Evolutionary conservation across 345 rosid genomes (phyloP), one percentile per base, ranked within the genome.

Genomic region (Bruguiera parviflora): DNA sequence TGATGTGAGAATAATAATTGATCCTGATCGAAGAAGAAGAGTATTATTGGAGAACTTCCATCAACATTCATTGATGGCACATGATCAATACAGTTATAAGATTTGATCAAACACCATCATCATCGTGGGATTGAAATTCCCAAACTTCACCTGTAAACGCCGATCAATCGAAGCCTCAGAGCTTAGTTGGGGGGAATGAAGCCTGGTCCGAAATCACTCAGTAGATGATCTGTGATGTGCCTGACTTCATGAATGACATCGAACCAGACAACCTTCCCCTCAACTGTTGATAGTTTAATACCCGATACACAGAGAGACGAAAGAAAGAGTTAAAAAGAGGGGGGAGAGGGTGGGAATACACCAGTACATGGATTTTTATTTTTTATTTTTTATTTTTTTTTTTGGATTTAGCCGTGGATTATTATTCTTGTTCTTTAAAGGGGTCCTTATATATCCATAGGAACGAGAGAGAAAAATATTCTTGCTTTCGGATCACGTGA

Each of bases 151-250:
- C 16, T 22, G 58, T 21, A 22, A 55, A n/a, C 15, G 28, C 58
- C 58, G 8, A 55, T 21, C 58, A 21, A 55, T 55, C 16, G 15
- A 22, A 55, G 19, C 19, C 15, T 13, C 49, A 55, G 21, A n/a
- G 27, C 15, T 21, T 61, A 78, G 96, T 81, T 86, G 87, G 78
- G 91, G 92, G 97, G 96, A 89, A 91, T 89, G 96, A 87, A 86
- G 93, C 91, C 97, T 89, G 97, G 97, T 91, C 91, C 97, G 96
- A 89, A 78, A 85, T 80, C 93, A 75, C 77, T 75, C 80, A 76
- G 3, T 13, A 3, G 47, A 20, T 66, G 20, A 22, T 1, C 4
- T 1, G 24, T 5, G 28, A 49, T 20, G 29, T 63, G 46, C 46
- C 64, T 64, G 52, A 66, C 46, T 65, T 33, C 37, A 8, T 64